phyloP scores from a whole-genome alignment of 2,329 filamentous ascomycete genomes.

The Fusarium sp. region DNA sequence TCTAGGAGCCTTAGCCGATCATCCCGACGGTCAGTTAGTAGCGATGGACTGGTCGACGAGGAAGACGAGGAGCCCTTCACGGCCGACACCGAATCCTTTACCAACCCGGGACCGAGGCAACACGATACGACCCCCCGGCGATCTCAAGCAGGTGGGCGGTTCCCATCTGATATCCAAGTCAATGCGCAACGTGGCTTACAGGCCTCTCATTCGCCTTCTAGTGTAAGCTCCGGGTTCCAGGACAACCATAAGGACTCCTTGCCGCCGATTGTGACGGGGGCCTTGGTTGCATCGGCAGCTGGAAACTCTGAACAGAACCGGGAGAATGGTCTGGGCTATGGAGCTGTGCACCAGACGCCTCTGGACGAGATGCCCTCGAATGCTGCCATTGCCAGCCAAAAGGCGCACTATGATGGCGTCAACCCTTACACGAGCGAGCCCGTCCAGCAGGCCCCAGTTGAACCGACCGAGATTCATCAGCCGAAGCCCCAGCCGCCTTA shows the following conservation, averaged over 20 bases:
- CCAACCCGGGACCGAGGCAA: conserved; percentile 61
- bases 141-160: conserved; percentile 93
- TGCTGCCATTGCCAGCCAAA: conserved; percentile 62
- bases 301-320: conserved; percentile 50
- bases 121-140: conserved; percentile 69
- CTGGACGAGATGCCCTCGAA: conserved; percentile 64
- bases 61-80: conserved; percentile 75
- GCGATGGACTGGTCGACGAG: conserved; percentile 83
- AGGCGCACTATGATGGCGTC: conserved; percentile 66
- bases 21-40: conserved; percentile 73
- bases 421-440: conserved; percentile 68
- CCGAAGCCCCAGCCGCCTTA: conserved; percentile 6
- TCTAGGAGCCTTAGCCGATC: conserved; percentile 80
- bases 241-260: conserved; percentile 62
- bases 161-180: conserved; percentile 93
- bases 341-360: conserved; percentile 57
- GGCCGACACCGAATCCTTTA: conserved; percentile 59
- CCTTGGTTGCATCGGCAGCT: conserved; percentile 54
- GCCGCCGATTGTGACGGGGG: conserved; percentile 69
- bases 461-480: conserved; percentile 21
- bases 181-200: conserved; percentile 83
- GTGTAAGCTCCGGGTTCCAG: conserved; percentile 76
- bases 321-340: conserved; percentile 55
- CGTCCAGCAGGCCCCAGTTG: conserved; percentile 39
- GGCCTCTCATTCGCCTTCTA: conserved; percentile 82